Evolutionary conservation across 768 basidiomycete genomes (phyloP), one percentile per base, ranked within the genome.

Genomic region (Naganishia kalamii): DNA sequence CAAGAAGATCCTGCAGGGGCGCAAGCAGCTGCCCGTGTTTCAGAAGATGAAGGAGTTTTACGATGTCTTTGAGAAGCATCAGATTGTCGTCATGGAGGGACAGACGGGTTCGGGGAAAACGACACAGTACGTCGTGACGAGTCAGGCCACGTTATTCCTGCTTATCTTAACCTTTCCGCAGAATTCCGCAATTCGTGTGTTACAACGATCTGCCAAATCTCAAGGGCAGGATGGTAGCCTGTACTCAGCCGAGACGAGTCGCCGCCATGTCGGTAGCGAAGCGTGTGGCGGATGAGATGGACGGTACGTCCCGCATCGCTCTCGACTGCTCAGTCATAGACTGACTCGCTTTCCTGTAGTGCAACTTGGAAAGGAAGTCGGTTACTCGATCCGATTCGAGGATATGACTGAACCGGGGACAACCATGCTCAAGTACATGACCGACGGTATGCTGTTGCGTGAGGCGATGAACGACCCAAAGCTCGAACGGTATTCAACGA

Each of bases 381-480:
- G 94, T 62, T 99, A 99, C 79, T 91, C 90, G 4, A 97, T 97
- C 73, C 90, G 94, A 77, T 99, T 98, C 77, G 94, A 99, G 78
- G 96, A 98, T 76, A 88, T 92, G 89, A 88, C 94, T 46, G 84
- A 90, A 70, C 81, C 85, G 0, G 88, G 89, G 0, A 88, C 87
- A 33, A 98, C 96, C 0, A 96, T 99, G 79, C 82, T 99, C 69
- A 97, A 96, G 77, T 98, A 99, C 81, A 96, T 98, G 93, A 99
- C 96, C 17, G 96, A 99, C 71, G 96, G 94, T 84, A 96, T 97
- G 92, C 75, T 81, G n/a, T 85, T 94, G n/a, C 87, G 92, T 21
- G 92, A 96, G 80, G 92, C 92, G 4, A 99, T 97, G 93, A 90
- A 93, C 79, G 94, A 98, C 78, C 88, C 90, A 10, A 83, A 85